phyloP scores from a whole-genome alignment of 192 early-diverging fungal genomes.

The Allomyces macrogynus region DNA sequence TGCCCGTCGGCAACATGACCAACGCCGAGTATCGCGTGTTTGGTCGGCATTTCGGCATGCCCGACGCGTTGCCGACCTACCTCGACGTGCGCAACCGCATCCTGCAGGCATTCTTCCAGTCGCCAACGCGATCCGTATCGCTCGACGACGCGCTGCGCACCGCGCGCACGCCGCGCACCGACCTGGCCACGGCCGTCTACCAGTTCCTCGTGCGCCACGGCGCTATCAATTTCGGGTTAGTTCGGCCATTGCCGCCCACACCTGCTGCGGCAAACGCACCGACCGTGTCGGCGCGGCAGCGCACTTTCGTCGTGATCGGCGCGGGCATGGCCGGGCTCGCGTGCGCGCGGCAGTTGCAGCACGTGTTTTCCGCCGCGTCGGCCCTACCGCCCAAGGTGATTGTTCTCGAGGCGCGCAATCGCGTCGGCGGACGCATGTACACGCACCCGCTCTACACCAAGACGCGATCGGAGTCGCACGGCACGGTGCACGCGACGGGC shows the following conservation, averaged over 20 bases:
- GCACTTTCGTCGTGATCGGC: constrained; percentile 15
- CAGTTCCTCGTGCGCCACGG: constrained; percentile 20
- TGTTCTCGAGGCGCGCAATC: constrained; percentile 19
- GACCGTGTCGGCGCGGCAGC: not conserved
- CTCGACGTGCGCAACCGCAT: not conserved
- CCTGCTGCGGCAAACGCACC: not conserved
- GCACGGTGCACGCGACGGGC: constrained; percentile 1
- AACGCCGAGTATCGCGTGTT: not conserved
- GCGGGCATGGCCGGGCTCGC: constrained; percentile 20
- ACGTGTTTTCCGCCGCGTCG: constrained; percentile 15
- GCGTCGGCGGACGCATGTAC: constrained; percentile 25
- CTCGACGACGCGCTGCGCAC: not conserved
- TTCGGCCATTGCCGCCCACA: constrained; percentile 5
- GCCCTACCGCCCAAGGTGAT: constrained; percentile 13
- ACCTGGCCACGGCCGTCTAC: constrained; percentile 5
- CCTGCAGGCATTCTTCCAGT: not conserved
- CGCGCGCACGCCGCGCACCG: not conserved
- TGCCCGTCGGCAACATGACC: not conserved
- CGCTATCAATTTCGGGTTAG: constrained; percentile 26
- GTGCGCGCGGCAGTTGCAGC: constrained; percentile 20
- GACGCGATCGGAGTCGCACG: not conserved
- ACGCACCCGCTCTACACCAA: constrained; percentile 17
- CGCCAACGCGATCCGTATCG: not conserved
- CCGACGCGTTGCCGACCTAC: not conserved
- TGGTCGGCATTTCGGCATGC: not conserved